Conservation (phyloP, 2,329 filamentous ascomycete genomes). For the Salinomyces thailandicus region DNA sequence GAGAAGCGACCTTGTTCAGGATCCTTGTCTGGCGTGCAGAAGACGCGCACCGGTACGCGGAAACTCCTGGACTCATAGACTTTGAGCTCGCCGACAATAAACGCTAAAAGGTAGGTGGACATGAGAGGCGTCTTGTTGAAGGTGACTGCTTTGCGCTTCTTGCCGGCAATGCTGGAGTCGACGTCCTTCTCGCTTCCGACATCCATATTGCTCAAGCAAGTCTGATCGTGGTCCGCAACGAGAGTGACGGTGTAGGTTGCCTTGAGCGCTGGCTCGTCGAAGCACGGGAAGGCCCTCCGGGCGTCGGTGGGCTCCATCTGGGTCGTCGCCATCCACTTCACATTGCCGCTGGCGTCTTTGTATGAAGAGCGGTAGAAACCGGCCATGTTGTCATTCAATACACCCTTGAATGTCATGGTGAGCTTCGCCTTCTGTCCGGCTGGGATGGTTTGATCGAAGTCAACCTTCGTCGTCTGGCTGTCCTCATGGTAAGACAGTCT, state of each 20-base stretch:
- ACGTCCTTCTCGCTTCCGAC: slow-evolving; percentile 69
- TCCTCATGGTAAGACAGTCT: slow-evolving; percentile 64
- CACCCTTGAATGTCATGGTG: slow-evolving; percentile 66
- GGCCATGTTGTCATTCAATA: slow-evolving; percentile 88
- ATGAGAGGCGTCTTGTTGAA: slow-evolving; percentile 89
- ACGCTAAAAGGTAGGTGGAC: slow-evolving; percentile 92
- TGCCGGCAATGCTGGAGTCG: slow-evolving; percentile 49
- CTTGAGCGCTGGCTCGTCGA: slow-evolving; percentile 91
- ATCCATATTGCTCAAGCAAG: slow-evolving; percentile 95
- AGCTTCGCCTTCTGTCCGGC: slow-evolving; percentile 70
- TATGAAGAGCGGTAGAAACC: slow-evolving; percentile 96
- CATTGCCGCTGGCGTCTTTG: slow-evolving; percentile 67
- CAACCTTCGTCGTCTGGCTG: slow-evolving; percentile 70
- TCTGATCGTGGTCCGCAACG: slow-evolving; percentile 79
- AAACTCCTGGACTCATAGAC: slow-evolving; percentile 88
- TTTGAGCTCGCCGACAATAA: slow-evolving; percentile 88
- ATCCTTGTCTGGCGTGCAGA: slow-evolving; percentile 78
- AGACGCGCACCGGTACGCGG: slow-evolving; percentile 86
- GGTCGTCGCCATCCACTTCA: slow-evolving; percentile 75
- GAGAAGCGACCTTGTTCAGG: slow-evolving; percentile 89
- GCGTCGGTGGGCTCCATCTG: slow-evolving; percentile 98
- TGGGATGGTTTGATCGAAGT: slow-evolving; percentile 61
- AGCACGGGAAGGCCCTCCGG: slow-evolving; percentile 85
- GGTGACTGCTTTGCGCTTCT: slow-evolving; percentile 71
- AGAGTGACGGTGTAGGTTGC: slow-evolving; percentile 85